Evolutionary conservation across 163 green algal genomes (phyloP).

Genomic region (Picocystis sp.): DNA sequence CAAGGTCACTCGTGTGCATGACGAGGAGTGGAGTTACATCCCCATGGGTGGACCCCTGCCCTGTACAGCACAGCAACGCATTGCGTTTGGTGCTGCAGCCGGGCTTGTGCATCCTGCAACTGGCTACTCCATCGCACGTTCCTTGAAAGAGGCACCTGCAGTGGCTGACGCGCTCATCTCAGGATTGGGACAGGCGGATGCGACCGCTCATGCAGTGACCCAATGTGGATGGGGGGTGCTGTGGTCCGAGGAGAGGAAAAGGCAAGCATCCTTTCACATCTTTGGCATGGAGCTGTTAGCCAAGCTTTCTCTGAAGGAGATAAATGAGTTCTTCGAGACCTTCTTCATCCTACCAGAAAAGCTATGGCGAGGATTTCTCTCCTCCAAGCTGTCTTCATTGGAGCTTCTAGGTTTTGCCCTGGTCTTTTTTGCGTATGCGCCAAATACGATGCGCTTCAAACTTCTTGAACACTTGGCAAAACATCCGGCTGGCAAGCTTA

Average conservation of each 20-base stretch:
- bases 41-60: slow-evolving; percentile 85
- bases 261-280: slow-evolving; percentile 80
- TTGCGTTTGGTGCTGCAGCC: slow-evolving; percentile 87
- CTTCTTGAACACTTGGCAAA: slow-evolving; percentile 43
- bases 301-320: slow-evolving; percentile 58
- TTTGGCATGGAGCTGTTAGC: slow-evolving; percentile 97
- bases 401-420: slow-evolving; percentile 85
- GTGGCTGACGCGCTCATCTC: slow-evolving; percentile 7
- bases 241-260: slow-evolving; percentile 69
- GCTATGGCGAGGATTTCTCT: slow-evolving; percentile 83
- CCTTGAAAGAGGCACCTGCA: slow-evolving; percentile 13
- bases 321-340: slow-evolving; percentile 82
- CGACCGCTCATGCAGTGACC: slow-evolving; percentile 6
- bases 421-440: slow-evolving; percentile 59
- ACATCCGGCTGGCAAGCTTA: too few species aligned
- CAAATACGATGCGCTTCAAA: slow-evolving; percentile 48
- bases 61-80: slow-evolving; percentile 39
- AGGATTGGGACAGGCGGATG: background rate
- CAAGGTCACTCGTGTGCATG: slow-evolving; percentile 41
- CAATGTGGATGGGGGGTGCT: slow-evolving; percentile 62
- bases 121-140: slow-evolving; percentile 50
- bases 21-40: slow-evolving; percentile 98
- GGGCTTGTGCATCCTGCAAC: slow-evolving; percentile 83
- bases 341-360: slow-evolving; percentile 77
- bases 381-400: slow-evolving; percentile 40